Percentiles rank a stretch among this genome's conserved stretches.
These are phyloP conservation scores for Suillus fuscotomentosus DNA, from an alignment of 768 basidiomycete species.

Conservation along the genomic window DNA sequence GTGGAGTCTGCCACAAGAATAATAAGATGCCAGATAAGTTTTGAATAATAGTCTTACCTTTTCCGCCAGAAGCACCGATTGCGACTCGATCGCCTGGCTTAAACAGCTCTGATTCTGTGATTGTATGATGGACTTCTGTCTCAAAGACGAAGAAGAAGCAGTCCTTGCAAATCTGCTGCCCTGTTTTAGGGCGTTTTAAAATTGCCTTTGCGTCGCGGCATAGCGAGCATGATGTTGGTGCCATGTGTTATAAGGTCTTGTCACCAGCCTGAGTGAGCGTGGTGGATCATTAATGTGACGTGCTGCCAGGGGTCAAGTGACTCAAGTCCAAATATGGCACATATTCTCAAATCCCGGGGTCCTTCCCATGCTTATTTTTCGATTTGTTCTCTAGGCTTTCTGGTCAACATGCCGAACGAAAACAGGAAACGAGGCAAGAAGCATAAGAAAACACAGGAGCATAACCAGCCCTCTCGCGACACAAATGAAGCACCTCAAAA, in stretches of 20 bases:
- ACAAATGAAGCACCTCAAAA: conserved; percentile 7
- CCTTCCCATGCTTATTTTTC: neutral
- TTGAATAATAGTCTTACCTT: conserved; percentile 54
- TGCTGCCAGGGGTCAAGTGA: neutral
- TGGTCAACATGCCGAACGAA: conserved; percentile 62
- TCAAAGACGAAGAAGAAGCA: conserved; percentile 98
- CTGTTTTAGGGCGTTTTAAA: conserved; percentile 93
- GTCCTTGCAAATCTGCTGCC: conserved; percentile 93
- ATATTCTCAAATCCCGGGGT: neutral
- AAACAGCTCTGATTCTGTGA: conserved; percentile 80
- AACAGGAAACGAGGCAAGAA: conserved; percentile 77
- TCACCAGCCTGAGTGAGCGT: neutral
- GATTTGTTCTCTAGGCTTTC: neutral
- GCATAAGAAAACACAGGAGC: conserved; percentile 50
- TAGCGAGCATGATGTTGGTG: conserved; percentile 76
- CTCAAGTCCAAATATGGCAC: neutral
- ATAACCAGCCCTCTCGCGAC: conserved; percentile 10
- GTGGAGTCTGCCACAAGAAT: conserved; percentile 73
- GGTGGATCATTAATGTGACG: neutral
- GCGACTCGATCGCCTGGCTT: conserved; percentile 89
- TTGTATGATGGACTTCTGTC: conserved; percentile 97
- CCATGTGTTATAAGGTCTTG: conserved; percentile 46
- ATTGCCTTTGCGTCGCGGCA: conserved; percentile 80
- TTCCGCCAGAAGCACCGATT: conserved; percentile 97
- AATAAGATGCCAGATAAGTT: conserved; percentile 3